Evolutionary conservation across 176 grass and related monocot genomes (phyloP), one percentile per base, ranked within the genome.

Genomic region (Paspalum notatum): DNA sequence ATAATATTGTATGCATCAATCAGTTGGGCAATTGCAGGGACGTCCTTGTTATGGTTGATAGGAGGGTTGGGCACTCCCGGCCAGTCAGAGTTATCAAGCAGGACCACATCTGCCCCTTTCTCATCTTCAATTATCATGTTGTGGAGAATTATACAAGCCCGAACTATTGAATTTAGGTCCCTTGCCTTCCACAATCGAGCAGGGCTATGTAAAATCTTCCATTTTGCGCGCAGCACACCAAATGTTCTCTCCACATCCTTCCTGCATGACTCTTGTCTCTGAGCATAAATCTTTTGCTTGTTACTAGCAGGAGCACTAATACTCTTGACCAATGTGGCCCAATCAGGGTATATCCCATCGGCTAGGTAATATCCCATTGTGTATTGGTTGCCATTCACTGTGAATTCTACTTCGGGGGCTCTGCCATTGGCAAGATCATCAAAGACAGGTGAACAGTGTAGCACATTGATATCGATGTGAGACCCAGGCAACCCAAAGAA

Each of bases 401-500:
- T 53, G 51, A 53, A 53, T 5, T 53, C 51, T 18, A 65, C 14
- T 5, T 13, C 2, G 9, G 32, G 62, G 39, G 32, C 62, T 65
- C 14, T 16, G 14, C 62, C 62, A 38, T 65, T 39, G 40, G 62
- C 62, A 17, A 65, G 17, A 32, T 39, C 32, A 38, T 53, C 14
- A 53, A 53, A 53, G 16, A 53, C 16, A 1, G 51, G 51, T 18
- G 51, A 53, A 18, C 51, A 15, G 0, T 53, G 51, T 16, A 53
- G 16, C 51, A 53, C 15, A 18, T 53, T 53, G 15, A 53, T 53
- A 18, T 53, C 51, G 18, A 18, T 53, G 18, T 53, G 64, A 32
- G 64, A 67, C 9, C 38, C 64, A 15, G 64, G 64, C 21, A 67
- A 20, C 16, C 38, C 64, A 67, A 67, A n/a, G n/a, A 67, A 67